Evolutionary conservation across 23 red algal genomes (phyloP).

Genomic region (Agarophyton chilense): DNA sequence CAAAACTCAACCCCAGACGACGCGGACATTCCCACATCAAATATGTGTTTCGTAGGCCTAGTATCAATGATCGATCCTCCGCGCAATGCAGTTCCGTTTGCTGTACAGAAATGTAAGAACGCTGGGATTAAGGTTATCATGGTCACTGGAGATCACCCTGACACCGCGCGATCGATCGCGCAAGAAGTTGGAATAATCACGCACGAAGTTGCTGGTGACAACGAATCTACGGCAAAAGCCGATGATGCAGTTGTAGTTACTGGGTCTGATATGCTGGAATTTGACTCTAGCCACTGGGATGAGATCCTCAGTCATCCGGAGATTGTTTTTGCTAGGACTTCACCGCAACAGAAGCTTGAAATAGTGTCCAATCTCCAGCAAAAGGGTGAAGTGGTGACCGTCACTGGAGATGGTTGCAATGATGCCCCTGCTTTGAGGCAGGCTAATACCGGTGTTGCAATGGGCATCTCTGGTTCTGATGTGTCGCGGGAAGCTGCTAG

Average conservation of each 20-base stretch:
- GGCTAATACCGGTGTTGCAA: slow-evolving; percentile 88
- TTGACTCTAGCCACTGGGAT: slow-evolving; percentile 39
- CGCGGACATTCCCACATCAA: slow-evolving; percentile 32
- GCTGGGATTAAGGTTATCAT: slow-evolving; percentile 94
- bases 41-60: slow-evolving; percentile 80
- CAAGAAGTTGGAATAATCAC: slow-evolving; percentile 88
- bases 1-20: slow-evolving; percentile 27
- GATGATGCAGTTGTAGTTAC: slow-evolving; percentile 42
- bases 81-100: slow-evolving; percentile 64
- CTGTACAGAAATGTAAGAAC: slow-evolving; percentile 69
- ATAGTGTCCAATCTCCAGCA: slow-evolving; percentile 77
- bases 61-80: slow-evolving; percentile 90
- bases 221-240: slow-evolving; percentile 6
- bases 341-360: slow-evolving; percentile 79
- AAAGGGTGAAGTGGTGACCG: slow-evolving; percentile 76
- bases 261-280: slow-evolving; percentile 30
- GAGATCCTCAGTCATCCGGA: slow-evolving; percentile 57
- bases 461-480: slow-evolving; percentile 87
- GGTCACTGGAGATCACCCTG: slow-evolving; percentile 91
- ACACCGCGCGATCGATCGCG: slow-evolving; percentile 79
- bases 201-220: slow-evolving; percentile 45
- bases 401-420: slow-evolving; percentile 95
- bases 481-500: slow-evolving; percentile 87
- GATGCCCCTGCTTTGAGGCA: slow-evolving; percentile 88
- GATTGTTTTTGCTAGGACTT: slow-evolving; percentile 85